Evolutionary conservation across 441 rosid species (phyloP).

Genomic region (Erysimum cheiri): DNA sequence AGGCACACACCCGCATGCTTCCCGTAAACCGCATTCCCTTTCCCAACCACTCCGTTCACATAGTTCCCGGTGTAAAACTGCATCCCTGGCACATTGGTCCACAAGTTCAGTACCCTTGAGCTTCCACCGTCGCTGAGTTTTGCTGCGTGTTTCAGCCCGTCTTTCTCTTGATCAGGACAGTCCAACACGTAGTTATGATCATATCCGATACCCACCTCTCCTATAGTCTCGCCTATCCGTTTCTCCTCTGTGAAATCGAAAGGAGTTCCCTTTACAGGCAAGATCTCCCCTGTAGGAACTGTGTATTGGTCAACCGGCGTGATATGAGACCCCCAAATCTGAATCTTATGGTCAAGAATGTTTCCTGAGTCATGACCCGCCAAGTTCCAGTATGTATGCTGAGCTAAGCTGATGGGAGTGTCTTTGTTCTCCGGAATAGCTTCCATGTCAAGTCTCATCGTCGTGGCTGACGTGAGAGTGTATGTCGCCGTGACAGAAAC

Average conservation of each 20-base stretch:
- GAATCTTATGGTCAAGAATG: conserved; percentile 71
- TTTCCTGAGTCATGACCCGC: conserved; percentile 79
- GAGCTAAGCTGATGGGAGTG: conserved; percentile 86
- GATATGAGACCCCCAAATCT: conserved; percentile 73
- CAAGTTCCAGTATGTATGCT: conserved; percentile 95
- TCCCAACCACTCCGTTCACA: conserved; percentile 75
- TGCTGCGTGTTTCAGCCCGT: conserved; percentile 71
- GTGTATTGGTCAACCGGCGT: conserved; percentile 83
- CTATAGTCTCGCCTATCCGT: conserved; percentile 63
- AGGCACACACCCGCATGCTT: conserved; percentile 87
- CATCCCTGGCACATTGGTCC: conserved; percentile 88
- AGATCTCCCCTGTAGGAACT: conserved; percentile 83
- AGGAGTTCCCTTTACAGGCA: conserved; percentile 72
- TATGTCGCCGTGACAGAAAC: conserved; percentile 76
- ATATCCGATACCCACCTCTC: conserved; percentile 81
- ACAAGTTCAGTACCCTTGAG: conserved; percentile 76
- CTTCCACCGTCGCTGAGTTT: conserved; percentile 66
- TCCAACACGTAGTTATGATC: conserved; percentile 88
- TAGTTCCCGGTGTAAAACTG: conserved; percentile 89
- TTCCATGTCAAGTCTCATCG: conserved; percentile 91
- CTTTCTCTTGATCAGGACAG: conserved; percentile 64
- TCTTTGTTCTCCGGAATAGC: conserved; percentile 74
- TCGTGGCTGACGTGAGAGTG: conserved; percentile 67
- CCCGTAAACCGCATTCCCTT: conserved; percentile 71
- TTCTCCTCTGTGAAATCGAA: conserved; percentile 85